phyloP scores from a whole-genome alignment of 768 basidiomycete genomes.

The Suillus paluster region DNA sequence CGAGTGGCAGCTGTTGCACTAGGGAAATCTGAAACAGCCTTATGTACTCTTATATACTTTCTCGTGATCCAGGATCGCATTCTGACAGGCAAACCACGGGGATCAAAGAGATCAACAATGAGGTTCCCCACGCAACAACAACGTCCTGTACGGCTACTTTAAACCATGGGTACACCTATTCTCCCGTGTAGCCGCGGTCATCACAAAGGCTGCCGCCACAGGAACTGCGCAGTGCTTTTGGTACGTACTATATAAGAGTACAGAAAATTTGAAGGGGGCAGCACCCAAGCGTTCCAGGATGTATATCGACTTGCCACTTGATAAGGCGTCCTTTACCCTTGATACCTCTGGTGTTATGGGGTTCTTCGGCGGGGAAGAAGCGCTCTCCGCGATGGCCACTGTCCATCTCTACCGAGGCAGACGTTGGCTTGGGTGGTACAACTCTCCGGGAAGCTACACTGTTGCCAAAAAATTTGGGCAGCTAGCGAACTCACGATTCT shows the following conservation, averaged over 20 bases:
- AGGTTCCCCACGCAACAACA: no score
- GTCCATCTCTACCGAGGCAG: slow-evolving; percentile 37
- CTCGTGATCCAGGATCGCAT: no score
- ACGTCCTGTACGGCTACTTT: background rate
- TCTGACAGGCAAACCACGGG: no score
- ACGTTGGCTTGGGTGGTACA: slow-evolving; percentile 42
- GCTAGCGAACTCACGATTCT: slow-evolving; percentile 32
- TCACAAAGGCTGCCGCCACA: background rate
- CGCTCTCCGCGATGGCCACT: slow-evolving; percentile 40
- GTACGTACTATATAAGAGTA: background rate
- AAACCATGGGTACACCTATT: no score
- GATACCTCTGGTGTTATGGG: slow-evolving; percentile 38
- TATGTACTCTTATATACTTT: no score
- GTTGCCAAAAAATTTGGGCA: slow-evolving; percentile 39
- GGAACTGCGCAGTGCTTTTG: background rate
- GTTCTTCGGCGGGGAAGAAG: slow-evolving; percentile 44
- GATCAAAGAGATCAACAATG: no score
- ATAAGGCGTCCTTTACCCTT: slow-evolving; percentile 20
- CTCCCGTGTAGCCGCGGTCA: background rate
- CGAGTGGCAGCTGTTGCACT: no score
- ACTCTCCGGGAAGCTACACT: slow-evolving; percentile 40
- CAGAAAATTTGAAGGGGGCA: background rate
- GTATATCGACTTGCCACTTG: slow-evolving; percentile 14
- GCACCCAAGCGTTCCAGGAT: background rate
- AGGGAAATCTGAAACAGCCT: no score